These are phyloP conservation scores for Kluyveromyces wickerhamii DNA, from an alignment of 805 yeast genomes.

Conservation along the genomic window DNA sequence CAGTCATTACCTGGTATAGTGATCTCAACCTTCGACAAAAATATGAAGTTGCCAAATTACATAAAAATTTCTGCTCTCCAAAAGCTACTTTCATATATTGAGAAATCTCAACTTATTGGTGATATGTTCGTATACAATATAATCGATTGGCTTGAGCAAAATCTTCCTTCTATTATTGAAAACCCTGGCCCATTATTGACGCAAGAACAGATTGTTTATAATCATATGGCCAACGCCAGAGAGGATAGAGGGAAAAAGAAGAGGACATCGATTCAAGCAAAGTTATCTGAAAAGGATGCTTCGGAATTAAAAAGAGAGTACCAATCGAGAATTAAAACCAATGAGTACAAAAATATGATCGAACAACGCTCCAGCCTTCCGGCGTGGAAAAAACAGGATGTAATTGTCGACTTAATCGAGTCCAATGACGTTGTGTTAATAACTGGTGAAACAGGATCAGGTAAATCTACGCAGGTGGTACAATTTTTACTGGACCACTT, in stretches of 20 bases:
- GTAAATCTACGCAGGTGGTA: conserved; percentile 90
- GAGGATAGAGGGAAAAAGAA: conserved; percentile 1
- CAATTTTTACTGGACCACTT: conserved; percentile 77
- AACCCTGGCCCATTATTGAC: conserved; percentile 65
- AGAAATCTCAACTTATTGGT: conserved; percentile 45
- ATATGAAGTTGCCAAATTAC: conserved; percentile 58
- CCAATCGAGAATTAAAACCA: conserved; percentile 23
- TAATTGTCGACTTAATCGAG: conserved; percentile 49
- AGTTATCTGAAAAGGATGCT: conserved; percentile 27
- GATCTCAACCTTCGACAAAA: conserved; percentile 33
- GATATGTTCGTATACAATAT: conserved; percentile 60
- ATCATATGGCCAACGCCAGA: background rate
- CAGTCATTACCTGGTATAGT: conserved; percentile 61
- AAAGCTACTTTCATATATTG: conserved; percentile 38
- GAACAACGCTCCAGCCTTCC: conserved; percentile 54
- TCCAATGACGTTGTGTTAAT: conserved; percentile 60
- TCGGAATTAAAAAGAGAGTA: conserved; percentile 31
- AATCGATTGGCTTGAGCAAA: conserved; percentile 72
- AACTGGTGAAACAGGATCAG: conserved; percentile 98
- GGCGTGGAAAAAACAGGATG: conserved; percentile 66
- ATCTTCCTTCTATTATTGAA: conserved; percentile 47
- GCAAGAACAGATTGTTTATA: conserved; percentile 5
- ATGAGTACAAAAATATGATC: conserved; percentile 35
- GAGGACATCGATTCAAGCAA: conserved; percentile 7
- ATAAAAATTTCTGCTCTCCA: conserved; percentile 52